Evolutionary conservation across 345 rosid species (phyloP).

Genomic region (Camelina sativa): DNA sequence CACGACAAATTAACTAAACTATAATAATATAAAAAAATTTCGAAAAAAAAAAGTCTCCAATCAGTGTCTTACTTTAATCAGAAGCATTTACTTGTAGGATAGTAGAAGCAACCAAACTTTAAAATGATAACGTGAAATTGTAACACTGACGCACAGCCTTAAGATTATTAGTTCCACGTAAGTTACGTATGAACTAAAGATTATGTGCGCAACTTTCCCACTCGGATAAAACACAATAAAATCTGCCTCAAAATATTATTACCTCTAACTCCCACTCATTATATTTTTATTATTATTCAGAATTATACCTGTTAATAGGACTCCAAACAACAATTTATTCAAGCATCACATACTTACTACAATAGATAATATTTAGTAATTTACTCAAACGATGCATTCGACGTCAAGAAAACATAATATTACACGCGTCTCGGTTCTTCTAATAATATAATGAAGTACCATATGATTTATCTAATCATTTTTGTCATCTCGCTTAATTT

Average conservation of each 20-base stretch:
- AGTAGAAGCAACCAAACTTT: slow-evolving; percentile 21
- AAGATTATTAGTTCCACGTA: neutral
- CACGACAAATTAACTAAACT: neutral
- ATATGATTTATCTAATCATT: slow-evolving; percentile 23
- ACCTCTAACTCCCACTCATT: neutral
- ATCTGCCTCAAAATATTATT: neutral
- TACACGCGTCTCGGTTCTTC: slow-evolving; percentile 23
- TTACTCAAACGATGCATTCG: slow-evolving; percentile 25
- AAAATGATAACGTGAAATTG: neutral
- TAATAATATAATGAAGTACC: neutral
- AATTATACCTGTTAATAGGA: neutral
- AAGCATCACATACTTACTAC: neutral
- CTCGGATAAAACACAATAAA: neutral
- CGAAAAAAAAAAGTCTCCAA: neutral
- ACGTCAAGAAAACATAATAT: slow-evolving; percentile 35
- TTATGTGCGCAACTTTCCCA: slow-evolving; percentile 3
- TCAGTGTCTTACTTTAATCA: neutral
- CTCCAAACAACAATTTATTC: neutral
- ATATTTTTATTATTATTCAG: neutral
- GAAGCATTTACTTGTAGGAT: neutral
- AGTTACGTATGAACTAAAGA: slow-evolving; percentile 7
- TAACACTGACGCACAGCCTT: neutral
- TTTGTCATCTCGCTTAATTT: neutral
- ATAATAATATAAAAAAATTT: too few relatives aligned
- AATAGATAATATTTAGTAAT: neutral